A percentile compares a stretch with the other conserved stretches of the same genome.
phyloP scores from a whole-genome alignment of 768 basidiomycete species.

The Termitomyces sp. region DNA sequence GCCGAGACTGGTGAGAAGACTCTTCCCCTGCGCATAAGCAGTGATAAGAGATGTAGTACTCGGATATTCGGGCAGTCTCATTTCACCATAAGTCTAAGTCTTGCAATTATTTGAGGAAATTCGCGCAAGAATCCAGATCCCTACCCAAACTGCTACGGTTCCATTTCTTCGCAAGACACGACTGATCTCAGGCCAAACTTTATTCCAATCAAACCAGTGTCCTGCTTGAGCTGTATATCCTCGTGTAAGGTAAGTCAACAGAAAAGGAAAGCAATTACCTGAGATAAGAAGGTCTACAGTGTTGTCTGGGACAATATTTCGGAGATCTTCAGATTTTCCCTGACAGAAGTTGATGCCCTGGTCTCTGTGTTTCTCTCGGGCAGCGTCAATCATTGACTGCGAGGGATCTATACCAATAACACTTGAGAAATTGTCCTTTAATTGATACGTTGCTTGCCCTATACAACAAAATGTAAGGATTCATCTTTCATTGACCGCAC shows the following conservation, averaged over 20 bases:
- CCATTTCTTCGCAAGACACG: constrained; percentile 58
- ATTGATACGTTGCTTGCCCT: constrained; percentile 68
- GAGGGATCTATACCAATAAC: constrained; percentile 76
- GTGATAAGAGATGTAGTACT: constrained; percentile 52
- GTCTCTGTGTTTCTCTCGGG: constrained; percentile 22
- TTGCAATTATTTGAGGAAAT: not conserved
- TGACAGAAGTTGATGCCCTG: constrained; percentile 23
- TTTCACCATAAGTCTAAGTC: constrained; percentile 61
- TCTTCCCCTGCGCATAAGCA: constrained; percentile 54
- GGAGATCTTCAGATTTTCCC: constrained; percentile 50
- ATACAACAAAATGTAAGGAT: not conserved
- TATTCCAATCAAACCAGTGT: constrained; percentile 78
- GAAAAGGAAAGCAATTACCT: constrained; percentile 25
- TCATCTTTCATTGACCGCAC: not conserved
- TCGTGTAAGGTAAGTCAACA: not conserved
- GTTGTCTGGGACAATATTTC: constrained; percentile 30
- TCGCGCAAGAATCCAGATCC: constrained; percentile 11
- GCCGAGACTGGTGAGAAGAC: constrained; percentile 51
- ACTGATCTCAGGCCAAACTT: constrained; percentile 63
- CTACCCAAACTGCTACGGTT: constrained; percentile 70
- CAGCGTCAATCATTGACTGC: constrained; percentile 58
- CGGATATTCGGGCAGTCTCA: constrained; percentile 60
- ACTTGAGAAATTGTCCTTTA: constrained; percentile 44
- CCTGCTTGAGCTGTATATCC: constrained; percentile 58
- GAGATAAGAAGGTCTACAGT: constrained; percentile 65